Evolutionary conservation across 2,329 filamentous ascomycete genomes (phyloP).

Genomic region (Colletotrichum higginsianum): DNA sequence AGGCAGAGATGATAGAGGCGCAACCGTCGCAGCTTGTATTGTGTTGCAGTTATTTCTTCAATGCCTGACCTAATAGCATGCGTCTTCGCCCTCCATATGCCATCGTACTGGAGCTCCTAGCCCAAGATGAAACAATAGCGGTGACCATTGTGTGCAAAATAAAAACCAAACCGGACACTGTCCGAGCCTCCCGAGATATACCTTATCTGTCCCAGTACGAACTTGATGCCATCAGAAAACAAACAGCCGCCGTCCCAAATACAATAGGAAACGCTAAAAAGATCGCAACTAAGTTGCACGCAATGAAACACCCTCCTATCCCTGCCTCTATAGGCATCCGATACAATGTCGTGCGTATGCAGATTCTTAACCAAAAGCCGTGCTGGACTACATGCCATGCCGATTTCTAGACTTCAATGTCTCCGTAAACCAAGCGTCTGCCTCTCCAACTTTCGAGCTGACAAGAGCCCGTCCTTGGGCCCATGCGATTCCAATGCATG

Average conservation of each 20-base stretch:
- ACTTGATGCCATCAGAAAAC: neutral
- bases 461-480: neutral
- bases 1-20: neutral
- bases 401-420: neutral
- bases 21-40: constrained; percentile 13
- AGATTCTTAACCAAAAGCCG: neutral
- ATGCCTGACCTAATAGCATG: neutral
- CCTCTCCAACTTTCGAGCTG: too few relatives aligned
- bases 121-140: neutral
- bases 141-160: constrained; percentile 18
- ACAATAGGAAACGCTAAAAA: constrained; percentile 21
- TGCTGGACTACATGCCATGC: neutral
- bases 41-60: neutral
- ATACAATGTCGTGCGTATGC: too few relatives aligned
- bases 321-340: too few relatives aligned
- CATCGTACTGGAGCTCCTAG: neutral
- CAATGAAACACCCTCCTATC: neutral
- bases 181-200: constrained; percentile 33
- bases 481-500: neutral
- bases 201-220: constrained; percentile 19
- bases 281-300: neutral
- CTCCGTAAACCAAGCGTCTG: too few relatives aligned
- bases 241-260: constrained; percentile 21
- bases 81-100: neutral
- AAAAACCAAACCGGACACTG: constrained; percentile 38